Base-by-base conservation (phyloP, 106 monocot species). In the Chionographis japonica region DNA sequence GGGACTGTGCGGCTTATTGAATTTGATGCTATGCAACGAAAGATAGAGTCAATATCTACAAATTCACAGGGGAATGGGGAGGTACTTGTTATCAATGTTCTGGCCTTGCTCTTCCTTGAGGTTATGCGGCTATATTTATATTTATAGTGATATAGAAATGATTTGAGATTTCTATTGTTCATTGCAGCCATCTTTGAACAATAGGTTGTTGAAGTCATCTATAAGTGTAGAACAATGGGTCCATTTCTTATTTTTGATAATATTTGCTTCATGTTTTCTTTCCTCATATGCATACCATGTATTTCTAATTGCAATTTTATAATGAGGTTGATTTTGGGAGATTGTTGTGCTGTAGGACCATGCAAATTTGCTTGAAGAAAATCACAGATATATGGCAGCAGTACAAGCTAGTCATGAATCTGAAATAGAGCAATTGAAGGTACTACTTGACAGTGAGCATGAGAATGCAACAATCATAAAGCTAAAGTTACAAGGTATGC, bases 401-500 rank as follows among this genome's bases (percentile, higher is more conserved):
- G 8, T 59, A 62, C 73, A 72, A 50, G 74, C 72, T 68, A 74
- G 16, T 58, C 78, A 77, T 55, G 78, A 86, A 40, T 74, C 74
- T 75, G 83, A 90, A 67, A 78, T 86, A 46, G 78, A 73, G 52
- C 67, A 80, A 70, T 49, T 90, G 15, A 86, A 62, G 65, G 64
- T 60, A 64, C 78, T 75, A 69, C 83, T 86, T 12, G 74, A 81
- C 8, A 75, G 69, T 58, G 83, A 86, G 16, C 69, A 58, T 18
- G 66, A 78, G 56, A 80, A 66, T 72, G 62, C 74, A 70, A 65
- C 52, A 64, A 70, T 53, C 43, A 63, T 78, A 54, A 77, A 72
- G 51, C 65, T 73, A 9, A 86, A 83, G 37, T 75, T 83, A 59
- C 77, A 83, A 75, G 83, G 90, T 90, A 72, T 46, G 15, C 2